Base-by-base conservation (phyloP, 2,329 filamentous ascomycete genomes). In the Nemania abortiva region DNA sequence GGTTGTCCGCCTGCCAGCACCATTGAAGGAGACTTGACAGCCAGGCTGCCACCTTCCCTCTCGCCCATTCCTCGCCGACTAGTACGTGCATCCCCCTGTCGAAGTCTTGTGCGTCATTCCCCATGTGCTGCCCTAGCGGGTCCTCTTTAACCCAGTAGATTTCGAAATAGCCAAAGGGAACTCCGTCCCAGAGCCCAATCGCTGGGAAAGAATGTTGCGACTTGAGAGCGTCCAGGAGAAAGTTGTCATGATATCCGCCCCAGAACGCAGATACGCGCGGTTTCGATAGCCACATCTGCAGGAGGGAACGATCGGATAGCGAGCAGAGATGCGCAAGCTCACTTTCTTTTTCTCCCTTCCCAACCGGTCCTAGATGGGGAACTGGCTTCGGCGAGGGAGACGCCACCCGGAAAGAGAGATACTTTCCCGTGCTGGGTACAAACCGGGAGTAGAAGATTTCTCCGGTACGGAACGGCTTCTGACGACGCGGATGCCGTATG, bases 131-230 rank as follows among this genome's bases (percentile, higher is more conserved):
- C 0, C 93, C 94, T 0, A 99, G 79, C 0, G 85, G 83, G 77
- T 98, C 96, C 78, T 99, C 96, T 77, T 97, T 97, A 3, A 96
- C 94, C 95, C 96, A 99, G 82, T 99, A 99, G 39, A 99, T 87
- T 83, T 99, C 96, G 78, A 99, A 98, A 79, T 97, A 99, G 0
- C 94, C 96, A 82, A 98, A 99, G 0, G 95, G 95, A 69, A 95
- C 91, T 11, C 94, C 95, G 74, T 98, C 94, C 93, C 95, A 99
- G 78, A 94, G 91, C 0, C 93, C 96, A 69, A 98, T 95, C 0
- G 91, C 94, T 0, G 96, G 96, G 80, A 98, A 97, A 9, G 91
- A 94, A 80, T 98, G 92, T 20, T 86, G 85, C 22, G 86, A 90
- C 13, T 85, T 85, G 11, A 98, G 82, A 0, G 87, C 90, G 2